Evolutionary conservation across 192 early-diverging fungal genomes (phyloP).

Genomic region (Backusella tuberculispora): DNA sequence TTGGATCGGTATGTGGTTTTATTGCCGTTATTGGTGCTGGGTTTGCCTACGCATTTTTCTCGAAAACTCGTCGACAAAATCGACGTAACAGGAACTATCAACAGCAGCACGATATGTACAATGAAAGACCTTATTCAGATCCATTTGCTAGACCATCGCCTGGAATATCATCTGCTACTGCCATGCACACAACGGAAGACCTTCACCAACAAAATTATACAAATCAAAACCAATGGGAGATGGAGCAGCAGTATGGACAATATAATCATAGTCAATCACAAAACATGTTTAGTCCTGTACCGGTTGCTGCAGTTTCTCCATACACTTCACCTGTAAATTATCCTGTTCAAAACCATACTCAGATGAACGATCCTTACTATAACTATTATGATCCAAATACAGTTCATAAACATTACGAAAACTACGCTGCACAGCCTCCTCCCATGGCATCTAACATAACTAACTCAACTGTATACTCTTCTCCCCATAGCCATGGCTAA

Average conservation of each 20-base stretch:
- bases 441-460: not conserved
- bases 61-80: conserved; percentile 41
- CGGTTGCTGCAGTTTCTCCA: not conserved
- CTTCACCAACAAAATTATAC: not conserved
- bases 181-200: conserved; percentile 3
- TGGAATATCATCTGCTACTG: not conserved
- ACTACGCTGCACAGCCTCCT: not conserved
- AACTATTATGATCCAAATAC: conserved; percentile 20
- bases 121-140: not conserved
- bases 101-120: not conserved
- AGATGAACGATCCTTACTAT: not conserved
- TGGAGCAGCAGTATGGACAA: not conserved
- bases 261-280: not conserved
- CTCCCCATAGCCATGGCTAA: conserved; percentile 17
- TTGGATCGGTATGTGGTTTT: conserved; percentile 44
- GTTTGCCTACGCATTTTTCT: conserved; percentile 46
- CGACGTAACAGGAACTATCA: conserved; percentile 31
- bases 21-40: conserved; percentile 40
- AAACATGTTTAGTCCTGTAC: not conserved
- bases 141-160: not conserved
- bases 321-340: not conserved
- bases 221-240: conserved; percentile 5
- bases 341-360: not conserved
- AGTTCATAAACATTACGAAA: conserved; percentile 6
- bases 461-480: conserved; percentile 3